These are phyloP conservation scores for Apiospora pterosperma DNA, from an alignment of 2,329 filamentous ascomycete species.

Conservation along the genomic window DNA sequence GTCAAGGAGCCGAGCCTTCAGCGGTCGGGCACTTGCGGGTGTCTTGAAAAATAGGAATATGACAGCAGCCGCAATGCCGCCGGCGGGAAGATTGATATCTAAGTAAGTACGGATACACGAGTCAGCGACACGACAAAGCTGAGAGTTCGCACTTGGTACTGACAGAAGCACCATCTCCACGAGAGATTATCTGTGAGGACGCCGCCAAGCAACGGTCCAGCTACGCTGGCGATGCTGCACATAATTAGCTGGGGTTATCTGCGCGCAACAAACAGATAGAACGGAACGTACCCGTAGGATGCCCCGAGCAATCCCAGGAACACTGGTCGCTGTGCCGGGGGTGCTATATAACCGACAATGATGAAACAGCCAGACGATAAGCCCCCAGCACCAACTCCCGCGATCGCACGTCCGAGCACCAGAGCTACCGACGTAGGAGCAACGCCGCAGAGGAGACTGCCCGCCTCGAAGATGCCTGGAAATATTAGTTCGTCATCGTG, in stretches of 20 bases:
- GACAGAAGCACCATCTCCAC: constrained; percentile 21
- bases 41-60: constrained; percentile 11
- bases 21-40: neutral
- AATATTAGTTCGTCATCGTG: constrained; percentile 32
- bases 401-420: constrained; percentile 32
- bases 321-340: neutral
- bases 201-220: constrained; percentile 23
- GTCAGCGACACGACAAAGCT: neutral
- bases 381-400: constrained; percentile 31
- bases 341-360: neutral
- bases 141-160: neutral
- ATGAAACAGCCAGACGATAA: constrained; percentile 15
- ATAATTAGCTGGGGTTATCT: constrained; percentile 13
- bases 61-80: constrained; percentile 10
- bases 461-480: constrained; percentile 36
- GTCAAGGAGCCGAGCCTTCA: neutral
- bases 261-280: neutral
- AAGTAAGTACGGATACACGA: constrained; percentile 8
- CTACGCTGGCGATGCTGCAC: constrained; percentile 31
- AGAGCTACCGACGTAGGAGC: constrained; percentile 27
- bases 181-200: constrained; percentile 23
- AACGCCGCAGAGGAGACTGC: constrained; percentile 31
- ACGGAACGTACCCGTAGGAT: constrained; percentile 12
- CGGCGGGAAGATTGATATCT: constrained; percentile 19
- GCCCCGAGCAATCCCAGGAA: constrained; percentile 2